Base-by-base conservation (phyloP, 768 basidiomycete genomes). In the Podaxis sp. region DNA sequence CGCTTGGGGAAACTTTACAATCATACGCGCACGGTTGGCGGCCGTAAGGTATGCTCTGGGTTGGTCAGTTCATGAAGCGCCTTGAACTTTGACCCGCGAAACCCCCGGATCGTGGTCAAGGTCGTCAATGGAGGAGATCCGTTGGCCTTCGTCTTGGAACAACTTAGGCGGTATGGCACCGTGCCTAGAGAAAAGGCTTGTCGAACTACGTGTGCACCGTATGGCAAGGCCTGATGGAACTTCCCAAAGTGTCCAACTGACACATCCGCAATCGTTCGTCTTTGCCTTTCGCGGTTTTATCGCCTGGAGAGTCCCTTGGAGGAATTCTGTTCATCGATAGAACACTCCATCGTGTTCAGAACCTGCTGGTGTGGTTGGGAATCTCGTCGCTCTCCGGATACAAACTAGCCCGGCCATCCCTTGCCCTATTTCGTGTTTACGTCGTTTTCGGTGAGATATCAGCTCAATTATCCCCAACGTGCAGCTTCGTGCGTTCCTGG, bases 221-320 rank as follows among this genome's bases (percentile, higher is more conserved):
- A 50, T 50, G 47, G 57, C 37, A 16, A 50, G 14, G 21, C 58
- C 32, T 59, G 50, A 59, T 52, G 50, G 42, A 36, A 53, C 51
- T 53, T 60, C 59, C 59, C 42, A 50, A 54, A 60, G 50, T 36
- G 59, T 60, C 59, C 28, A 50, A 23, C 37, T 58, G 57, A 58
- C 59, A 42, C 42, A 53, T 51, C 28, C 51, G 21, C 51, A 50
- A 27, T 35, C 14, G 50, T 27, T 46, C 18, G 40, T 25, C 38
- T 60, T 53, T 35, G 32, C 59, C 59, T 44, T 60, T 58, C 57
- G 57, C 35, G 59, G 50, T 36, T 60, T 48, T 60, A 53, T 60
- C 59, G 42, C 50, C 50, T 25, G 11, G 59, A 46, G 28, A 25
- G 40, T 52, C 40, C 59, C 32, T 37, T 27, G 38, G 27, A 46